A percentile compares a stretch with the other conserved stretches of the same genome.
These are phyloP conservation scores for Falciphora oryzae DNA, from an alignment of 2,329 filamentous ascomycete species.

Conservation along the genomic window DNA sequence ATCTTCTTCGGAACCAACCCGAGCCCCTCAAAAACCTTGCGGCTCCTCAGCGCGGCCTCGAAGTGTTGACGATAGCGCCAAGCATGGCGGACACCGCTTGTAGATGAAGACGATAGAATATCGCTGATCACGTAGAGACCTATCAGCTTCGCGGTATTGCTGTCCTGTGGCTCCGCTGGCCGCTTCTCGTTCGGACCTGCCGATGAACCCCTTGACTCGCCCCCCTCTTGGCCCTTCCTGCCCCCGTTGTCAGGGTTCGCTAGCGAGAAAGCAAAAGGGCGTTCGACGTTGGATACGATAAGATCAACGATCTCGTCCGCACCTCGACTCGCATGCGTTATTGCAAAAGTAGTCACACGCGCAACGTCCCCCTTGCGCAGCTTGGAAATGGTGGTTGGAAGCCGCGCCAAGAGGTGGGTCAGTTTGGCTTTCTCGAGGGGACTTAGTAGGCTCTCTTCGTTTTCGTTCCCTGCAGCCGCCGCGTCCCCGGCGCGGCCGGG, in stretches of 20 bases:
- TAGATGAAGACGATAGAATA: constrained; percentile 71
- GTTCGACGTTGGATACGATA: constrained; percentile 74
- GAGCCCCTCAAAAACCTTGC: constrained; percentile 68
- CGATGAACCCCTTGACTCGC: constrained; percentile 30
- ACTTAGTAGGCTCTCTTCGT: constrained; percentile 63
- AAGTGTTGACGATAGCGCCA: constrained; percentile 84
- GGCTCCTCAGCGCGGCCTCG: constrained; percentile 62
- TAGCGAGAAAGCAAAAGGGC: constrained; percentile 66
- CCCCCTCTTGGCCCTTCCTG: constrained; percentile 32
- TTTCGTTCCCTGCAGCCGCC: constrained; percentile 19
- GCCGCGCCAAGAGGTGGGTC: constrained; percentile 72
- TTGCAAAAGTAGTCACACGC: constrained; percentile 79
- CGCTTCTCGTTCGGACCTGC: constrained; percentile 32
- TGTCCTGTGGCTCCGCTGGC: constrained; percentile 48
- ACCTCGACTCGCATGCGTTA: constrained; percentile 77
- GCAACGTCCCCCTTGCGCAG: constrained; percentile 82
- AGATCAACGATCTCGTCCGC: constrained; percentile 89
- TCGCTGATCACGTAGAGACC: constrained; percentile 74
- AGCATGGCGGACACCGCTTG: constrained; percentile 71
- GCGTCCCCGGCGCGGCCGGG: constrained; percentile 35
- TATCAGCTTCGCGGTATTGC: constrained; percentile 68
- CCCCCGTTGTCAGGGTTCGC: constrained; percentile 56
- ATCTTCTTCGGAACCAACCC: constrained; percentile 67
- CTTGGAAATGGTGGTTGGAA: constrained; percentile 69
- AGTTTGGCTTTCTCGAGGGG: constrained; percentile 81